Base-by-base conservation (phyloP, 164 flowering plant species). In the Piper betle region DNA sequence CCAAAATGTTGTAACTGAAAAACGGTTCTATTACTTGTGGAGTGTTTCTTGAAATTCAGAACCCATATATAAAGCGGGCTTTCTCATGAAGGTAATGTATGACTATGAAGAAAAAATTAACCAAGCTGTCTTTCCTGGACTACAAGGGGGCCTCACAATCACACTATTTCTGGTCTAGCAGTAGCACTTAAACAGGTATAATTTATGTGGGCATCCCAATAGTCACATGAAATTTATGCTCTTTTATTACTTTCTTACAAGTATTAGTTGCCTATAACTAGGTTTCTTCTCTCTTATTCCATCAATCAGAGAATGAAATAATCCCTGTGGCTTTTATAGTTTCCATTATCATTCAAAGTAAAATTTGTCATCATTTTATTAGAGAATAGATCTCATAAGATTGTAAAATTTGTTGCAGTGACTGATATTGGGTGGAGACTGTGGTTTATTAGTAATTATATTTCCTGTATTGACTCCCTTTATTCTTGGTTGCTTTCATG, bases 91-190 rank as follows among this genome's bases (percentile, higher is more conserved):
- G 99, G 96, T 94, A 43, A 53, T 85, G 68, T 94, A 94, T 76
- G 97, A 94, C 63, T 94, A 65, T 62, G 97, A 94, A 78, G 97
- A 94, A 77, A 94, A 86, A 77, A 94, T 94, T 62, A 94, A 94
- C 66, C 86, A 81, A 71, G 91, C 99, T 48, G 99, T 94, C 60
- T 91, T 94, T 68, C 97, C 99, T 64, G 97, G 99, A 64, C 96
- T 94, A 74, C 99, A 94, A 82, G 99, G 99, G 52, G 99, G 99
- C 99, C 99, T 0, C 99, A 94, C 76, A 94, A 94, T 72, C 99
- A 94, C 79, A 94, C 99, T 37, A 94, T 94, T 63, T 43, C 96
- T 66, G 99, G 96, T 25, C 77, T 94, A 73, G 99, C 99, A 53
- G 99, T 91, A 68, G 97, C 97, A 18, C 62, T 94, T 76, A 94